Conservation (phyloP, 345 rosid species). For the Eucalyptus cloeziana region DNA sequence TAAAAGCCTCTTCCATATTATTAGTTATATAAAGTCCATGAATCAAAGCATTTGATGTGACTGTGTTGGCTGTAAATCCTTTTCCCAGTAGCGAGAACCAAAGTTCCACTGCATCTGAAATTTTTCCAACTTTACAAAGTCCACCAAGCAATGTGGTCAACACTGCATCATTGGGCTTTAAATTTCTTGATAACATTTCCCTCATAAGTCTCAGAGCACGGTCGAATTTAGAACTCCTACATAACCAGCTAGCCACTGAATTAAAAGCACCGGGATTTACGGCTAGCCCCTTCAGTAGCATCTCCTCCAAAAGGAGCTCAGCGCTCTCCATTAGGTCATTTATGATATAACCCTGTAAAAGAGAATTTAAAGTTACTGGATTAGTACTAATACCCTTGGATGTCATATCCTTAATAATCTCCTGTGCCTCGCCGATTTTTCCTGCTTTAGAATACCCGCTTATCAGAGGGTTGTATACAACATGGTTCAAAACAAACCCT, state of each 20-base stretch:
- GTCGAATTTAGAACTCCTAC: constrained; percentile 30
- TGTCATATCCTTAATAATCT: constrained; percentile 49
- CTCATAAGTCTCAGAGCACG: constrained; percentile 31
- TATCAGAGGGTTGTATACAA: constrained; percentile 63
- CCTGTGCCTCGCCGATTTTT: constrained; percentile 35
- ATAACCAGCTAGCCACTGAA: constrained; percentile 46
- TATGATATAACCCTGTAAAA: constrained; percentile 50
- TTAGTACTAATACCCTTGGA: constrained; percentile 51
- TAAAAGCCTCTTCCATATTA: constrained; percentile 37
- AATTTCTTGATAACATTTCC: constrained; percentile 54
- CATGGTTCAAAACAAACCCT: constrained; percentile 46
- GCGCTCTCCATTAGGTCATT: constrained; percentile 35
- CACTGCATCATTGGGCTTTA: constrained; percentile 54
- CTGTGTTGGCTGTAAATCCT: constrained; percentile 27
- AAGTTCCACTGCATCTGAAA: constrained; percentile 44
- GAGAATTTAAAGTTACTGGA: constrained; percentile 57
- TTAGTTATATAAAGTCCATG: constrained; percentile 63
- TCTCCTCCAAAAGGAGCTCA: constrained; percentile 43
- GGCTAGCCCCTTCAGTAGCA: constrained; percentile 37
- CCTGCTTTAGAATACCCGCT: constrained; percentile 52
- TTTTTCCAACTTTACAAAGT: constrained; percentile 47
- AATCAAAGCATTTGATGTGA: constrained; percentile 71
- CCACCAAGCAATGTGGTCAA: constrained; percentile 49
- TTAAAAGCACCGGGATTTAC: constrained; percentile 41
- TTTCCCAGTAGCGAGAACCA: constrained; percentile 38